These are phyloP conservation scores for Neurospora sp. DNA, from an alignment of 495 filamentous ascomycete genomes.

Conservation along the genomic window DNA sequence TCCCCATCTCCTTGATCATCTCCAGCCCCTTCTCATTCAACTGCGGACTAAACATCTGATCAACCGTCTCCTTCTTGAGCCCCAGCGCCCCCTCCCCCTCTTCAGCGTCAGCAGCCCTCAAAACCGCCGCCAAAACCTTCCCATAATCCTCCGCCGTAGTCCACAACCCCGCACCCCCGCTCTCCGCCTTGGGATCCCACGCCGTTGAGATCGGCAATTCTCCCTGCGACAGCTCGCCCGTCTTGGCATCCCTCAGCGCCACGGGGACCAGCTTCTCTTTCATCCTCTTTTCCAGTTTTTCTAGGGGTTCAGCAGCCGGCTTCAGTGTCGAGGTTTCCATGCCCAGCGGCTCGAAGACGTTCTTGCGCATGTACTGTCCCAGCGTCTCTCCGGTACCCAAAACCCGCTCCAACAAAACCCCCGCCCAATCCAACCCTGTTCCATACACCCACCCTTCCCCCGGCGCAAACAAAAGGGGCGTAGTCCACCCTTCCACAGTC, in stretches of 20 bases:
- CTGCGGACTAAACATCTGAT: constrained; percentile 44
- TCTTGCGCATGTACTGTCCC: constrained; percentile 13
- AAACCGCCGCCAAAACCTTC: constrained; percentile 39
- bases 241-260: constrained; percentile 2
- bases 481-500: constrained; percentile 19
- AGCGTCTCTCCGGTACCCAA: constrained; percentile 9
- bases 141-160: constrained; percentile 36
- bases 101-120: constrained; percentile 12
- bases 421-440: constrained; percentile 23
- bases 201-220: constrained; percentile 1
- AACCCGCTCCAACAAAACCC: constrained; percentile 14
- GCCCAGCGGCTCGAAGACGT: constrained; percentile 15
- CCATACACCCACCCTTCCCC: constrained; percentile 26
- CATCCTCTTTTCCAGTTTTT: not conserved
- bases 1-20: constrained; percentile 6
- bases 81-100: constrained; percentile 2
- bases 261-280: not conserved
- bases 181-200: constrained; percentile 13
- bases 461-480: constrained; percentile 20
- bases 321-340: constrained; percentile 15
- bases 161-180: constrained; percentile 45
- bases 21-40: constrained; percentile 22
- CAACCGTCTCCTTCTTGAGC: constrained; percentile 24
- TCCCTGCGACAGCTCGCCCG: constrained; percentile 1
- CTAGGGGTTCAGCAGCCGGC: not conserved